Conservation (phyloP, 768 basidiomycete species). For the Russula earlei region DNA sequence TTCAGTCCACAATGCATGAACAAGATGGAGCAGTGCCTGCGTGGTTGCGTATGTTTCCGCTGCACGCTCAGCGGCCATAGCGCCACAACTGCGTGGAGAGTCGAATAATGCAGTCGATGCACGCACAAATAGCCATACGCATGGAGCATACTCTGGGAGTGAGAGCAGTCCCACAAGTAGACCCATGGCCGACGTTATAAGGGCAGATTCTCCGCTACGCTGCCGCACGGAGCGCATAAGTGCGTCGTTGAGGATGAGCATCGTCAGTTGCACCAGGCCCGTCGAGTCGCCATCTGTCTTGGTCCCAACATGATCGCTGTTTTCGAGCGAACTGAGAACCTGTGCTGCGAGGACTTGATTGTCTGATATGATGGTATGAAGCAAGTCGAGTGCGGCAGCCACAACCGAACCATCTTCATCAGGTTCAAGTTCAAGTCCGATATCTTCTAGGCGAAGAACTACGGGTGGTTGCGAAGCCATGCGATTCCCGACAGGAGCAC, state of each 20-base stretch:
- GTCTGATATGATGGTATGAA: constrained; percentile 66
- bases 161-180: constrained; percentile 71
- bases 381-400: constrained; percentile 67
- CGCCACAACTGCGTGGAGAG: constrained; percentile 54
- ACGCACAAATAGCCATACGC: constrained; percentile 83
- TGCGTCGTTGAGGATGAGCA: constrained; percentile 73
- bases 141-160: constrained; percentile 63
- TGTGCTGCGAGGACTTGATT: constrained; percentile 54
- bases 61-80: constrained; percentile 55
- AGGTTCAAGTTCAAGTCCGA: constrained; percentile 60
- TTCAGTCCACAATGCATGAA: constrained; percentile 67
- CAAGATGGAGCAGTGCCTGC: constrained; percentile 63
- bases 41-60: constrained; percentile 78
- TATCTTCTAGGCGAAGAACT: constrained; percentile 47
- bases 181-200: constrained; percentile 75
- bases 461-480: constrained; percentile 9
- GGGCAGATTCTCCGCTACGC: constrained; percentile 35
- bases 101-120: constrained; percentile 73
- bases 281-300: constrained; percentile 48
- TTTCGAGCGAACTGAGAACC: constrained; percentile 60
- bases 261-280: constrained; percentile 71
- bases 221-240: constrained; percentile 43
- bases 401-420: constrained; percentile 57
- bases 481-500: not conserved
- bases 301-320: constrained; percentile 35